A percentile compares a stretch with the other conserved stretches of the same genome.
phyloP scores from a whole-genome alignment of 331 rosid species.

The Rosa hybrid region DNA sequence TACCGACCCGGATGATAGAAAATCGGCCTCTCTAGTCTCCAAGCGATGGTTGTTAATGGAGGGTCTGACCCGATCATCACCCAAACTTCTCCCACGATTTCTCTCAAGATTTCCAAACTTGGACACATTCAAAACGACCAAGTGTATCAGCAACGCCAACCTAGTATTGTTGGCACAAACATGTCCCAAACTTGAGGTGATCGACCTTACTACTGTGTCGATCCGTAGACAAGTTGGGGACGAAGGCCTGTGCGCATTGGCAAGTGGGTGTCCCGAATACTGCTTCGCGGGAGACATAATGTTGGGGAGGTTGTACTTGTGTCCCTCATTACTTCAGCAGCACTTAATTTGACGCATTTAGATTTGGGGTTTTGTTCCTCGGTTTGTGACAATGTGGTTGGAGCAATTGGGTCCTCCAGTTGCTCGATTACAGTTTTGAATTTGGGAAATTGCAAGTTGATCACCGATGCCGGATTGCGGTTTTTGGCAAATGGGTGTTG shows the following conservation, averaged over 20 bases:
- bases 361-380: slow-evolving; percentile 25
- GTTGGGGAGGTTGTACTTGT: neutral
- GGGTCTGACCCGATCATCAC: slow-evolving; percentile 31
- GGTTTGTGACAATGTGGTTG: slow-evolving; percentile 29
- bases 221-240: neutral
- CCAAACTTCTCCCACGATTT: slow-evolving; percentile 14
- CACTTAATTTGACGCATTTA: slow-evolving; percentile 24
- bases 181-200: slow-evolving; percentile 32
- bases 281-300: neutral
- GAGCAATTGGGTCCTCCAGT: slow-evolving; percentile 22
- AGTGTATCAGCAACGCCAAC: slow-evolving; percentile 18
- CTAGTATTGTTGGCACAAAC: slow-evolving; percentile 17
- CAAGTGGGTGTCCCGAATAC: slow-evolving; percentile 21
- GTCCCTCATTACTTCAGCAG: neutral
- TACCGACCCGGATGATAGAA: slow-evolving; percentile 20
- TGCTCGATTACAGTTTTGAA: slow-evolving; percentile 11
- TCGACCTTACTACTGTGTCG: slow-evolving; percentile 13
- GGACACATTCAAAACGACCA: neutral
- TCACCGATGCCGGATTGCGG: slow-evolving; percentile 26
- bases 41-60: slow-evolving; percentile 33
- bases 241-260: neutral
- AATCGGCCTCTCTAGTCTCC: slow-evolving; percentile 28
- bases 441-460: slow-evolving; percentile 17
- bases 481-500: slow-evolving; percentile 15
- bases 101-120: slow-evolving; percentile 37